Evolutionary conservation across 169 alveolate genomes (phyloP).

Genomic region (Perkinsus chesapeaki): DNA sequence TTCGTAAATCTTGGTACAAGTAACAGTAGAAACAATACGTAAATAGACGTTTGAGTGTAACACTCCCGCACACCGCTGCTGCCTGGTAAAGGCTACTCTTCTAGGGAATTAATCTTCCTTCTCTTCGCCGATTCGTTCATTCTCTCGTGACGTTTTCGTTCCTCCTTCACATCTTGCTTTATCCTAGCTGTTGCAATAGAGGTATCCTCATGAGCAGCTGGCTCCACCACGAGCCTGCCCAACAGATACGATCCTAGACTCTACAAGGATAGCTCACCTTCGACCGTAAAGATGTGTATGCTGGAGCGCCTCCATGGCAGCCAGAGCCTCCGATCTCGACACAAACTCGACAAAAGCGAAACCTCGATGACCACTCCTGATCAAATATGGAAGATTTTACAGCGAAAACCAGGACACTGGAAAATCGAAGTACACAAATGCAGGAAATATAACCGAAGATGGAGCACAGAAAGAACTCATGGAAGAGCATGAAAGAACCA

Average conservation of each 20-base stretch:
- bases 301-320: slow-evolving; percentile 74
- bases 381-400: too few species aligned
- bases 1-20: neutral
- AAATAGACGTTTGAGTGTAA: neutral
- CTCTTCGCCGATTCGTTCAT: neutral
- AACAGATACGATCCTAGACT: neutral
- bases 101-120: neutral
- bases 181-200: neutral
- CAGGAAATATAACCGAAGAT: too few species aligned
- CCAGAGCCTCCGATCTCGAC: slow-evolving; percentile 68
- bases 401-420: too few species aligned
- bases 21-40: neutral
- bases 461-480: too few species aligned
- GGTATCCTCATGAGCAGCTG: neutral
- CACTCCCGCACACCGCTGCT: neutral
- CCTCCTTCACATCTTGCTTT: neutral
- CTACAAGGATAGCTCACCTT: slow-evolving; percentile 33
- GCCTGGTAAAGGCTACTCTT: neutral
- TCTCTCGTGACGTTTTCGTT: neutral
- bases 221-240: slow-evolving; percentile 62
- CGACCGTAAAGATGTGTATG: slow-evolving; percentile 88
- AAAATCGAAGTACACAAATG: too few species aligned
- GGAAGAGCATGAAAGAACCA: too few species aligned
- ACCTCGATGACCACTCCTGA: slow-evolving; percentile 79
- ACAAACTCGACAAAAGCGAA: slow-evolving; percentile 85